phyloP scores from a whole-genome alignment of 2,329 filamentous ascomycete genomes.

The Diaporthe sp. region DNA sequence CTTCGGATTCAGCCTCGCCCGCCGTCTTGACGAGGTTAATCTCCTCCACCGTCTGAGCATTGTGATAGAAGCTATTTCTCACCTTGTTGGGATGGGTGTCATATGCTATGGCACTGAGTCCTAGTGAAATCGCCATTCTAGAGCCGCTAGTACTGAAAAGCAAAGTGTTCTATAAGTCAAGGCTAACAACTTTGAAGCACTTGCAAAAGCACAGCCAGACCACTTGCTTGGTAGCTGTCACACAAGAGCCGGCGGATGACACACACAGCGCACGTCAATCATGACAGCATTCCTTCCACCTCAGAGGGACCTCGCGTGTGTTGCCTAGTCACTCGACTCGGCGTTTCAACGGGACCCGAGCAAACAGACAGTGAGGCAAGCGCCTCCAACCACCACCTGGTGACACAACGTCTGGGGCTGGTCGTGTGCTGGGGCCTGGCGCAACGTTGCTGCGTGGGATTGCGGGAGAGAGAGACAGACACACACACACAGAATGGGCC shows the following conservation, averaged over 20 bases:
- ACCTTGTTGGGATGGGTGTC: neutral
- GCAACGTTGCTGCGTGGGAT: constrained; percentile 22
- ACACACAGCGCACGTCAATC: neutral
- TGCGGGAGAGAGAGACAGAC: neutral
- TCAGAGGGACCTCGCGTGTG: neutral
- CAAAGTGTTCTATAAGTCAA: neutral
- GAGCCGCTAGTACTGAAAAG: neutral
- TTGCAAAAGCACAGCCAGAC: neutral
- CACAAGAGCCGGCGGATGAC: constrained; percentile 3
- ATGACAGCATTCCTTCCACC: neutral
- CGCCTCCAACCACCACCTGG: neutral
- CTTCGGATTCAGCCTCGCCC: constrained; percentile 7
- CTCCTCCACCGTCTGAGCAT: constrained; percentile 14
- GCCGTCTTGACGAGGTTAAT: neutral
- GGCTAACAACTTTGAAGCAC: neutral
- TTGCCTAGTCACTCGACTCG: constrained; percentile 27
- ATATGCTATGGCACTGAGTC: neutral
- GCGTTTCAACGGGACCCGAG: constrained; percentile 8
- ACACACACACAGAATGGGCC: neutral
- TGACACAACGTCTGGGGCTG: constrained; percentile 8
- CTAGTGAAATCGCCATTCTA: neutral
- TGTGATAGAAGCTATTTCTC: neutral
- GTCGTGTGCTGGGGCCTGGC: neutral
- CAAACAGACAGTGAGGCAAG: constrained; percentile 9
- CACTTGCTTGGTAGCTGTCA: neutral